Evolutionary conservation across 768 basidiomycete genomes (phyloP).

Genomic region (Amanita polypyramis): DNA sequence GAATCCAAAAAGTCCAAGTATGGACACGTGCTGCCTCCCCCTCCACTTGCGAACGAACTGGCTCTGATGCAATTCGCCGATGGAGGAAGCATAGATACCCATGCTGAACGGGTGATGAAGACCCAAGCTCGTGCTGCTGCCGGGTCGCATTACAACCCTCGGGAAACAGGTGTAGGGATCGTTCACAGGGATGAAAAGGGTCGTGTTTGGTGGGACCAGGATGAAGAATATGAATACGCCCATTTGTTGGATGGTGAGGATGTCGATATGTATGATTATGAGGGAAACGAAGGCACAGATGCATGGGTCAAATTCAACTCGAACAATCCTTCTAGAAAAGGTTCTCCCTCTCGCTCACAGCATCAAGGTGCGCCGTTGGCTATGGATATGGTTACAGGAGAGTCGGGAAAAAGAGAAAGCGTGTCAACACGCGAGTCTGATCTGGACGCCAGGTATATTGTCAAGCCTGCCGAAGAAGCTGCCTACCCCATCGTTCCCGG

Average conservation of each 20-base stretch:
- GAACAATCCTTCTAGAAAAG: conserved; percentile 17
- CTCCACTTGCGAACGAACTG: conserved; percentile 55
- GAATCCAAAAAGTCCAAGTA: conserved; percentile 41
- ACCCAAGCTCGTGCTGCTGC: conserved; percentile 39
- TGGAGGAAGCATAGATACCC: conserved; percentile 48
- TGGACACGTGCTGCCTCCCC: conserved; percentile 27
- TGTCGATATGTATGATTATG: conserved; percentile 15
- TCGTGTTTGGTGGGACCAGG: conserved; percentile 61
- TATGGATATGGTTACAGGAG: background rate
- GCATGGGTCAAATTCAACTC: conserved; percentile 32
- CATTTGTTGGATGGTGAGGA: conserved; percentile 40
- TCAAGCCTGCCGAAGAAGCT: conserved; percentile 15
- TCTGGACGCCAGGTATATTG: background rate
- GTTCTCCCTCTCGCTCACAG: conserved; percentile 9
- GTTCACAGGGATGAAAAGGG: conserved; percentile 53
- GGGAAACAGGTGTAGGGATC: conserved; percentile 28
- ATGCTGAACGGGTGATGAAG: conserved; percentile 44
- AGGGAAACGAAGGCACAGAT: conserved; percentile 13
- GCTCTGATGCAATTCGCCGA: conserved; percentile 61
- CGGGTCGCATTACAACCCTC: conserved; percentile 11
- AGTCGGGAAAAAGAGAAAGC: conserved; percentile 1
- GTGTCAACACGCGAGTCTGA: conserved; percentile 1
- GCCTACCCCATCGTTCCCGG: conserved; percentile 23
- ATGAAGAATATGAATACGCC: conserved; percentile 61
- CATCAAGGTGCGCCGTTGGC: background rate